A percentile compares a stretch with the other conserved stretches of the same genome.
Conservation (phyloP, 2,329 filamentous ascomycete species). For the Alternaria sp. region DNA sequence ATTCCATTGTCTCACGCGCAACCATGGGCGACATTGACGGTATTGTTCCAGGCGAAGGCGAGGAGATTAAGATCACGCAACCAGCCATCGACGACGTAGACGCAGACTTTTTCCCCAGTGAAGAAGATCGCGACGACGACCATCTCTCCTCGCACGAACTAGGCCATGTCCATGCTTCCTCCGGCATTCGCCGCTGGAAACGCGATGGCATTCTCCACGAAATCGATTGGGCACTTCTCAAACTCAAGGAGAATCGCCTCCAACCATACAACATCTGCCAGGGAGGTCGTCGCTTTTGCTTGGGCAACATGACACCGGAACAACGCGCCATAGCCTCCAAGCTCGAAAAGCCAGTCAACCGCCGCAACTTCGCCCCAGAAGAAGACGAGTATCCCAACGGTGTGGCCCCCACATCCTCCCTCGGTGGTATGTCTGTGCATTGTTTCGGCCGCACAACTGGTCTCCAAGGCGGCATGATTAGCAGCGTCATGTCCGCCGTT, state of each 20-base stretch:
- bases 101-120: conserved; percentile 80
- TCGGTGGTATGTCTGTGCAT: conserved; percentile 82
- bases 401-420: conserved; percentile 66
- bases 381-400: conserved; percentile 62
- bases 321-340: conserved; percentile 44
- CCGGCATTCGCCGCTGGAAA: conserved; percentile 80
- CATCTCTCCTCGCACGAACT: conserved; percentile 80
- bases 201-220: conserved; percentile 81
- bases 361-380: conserved; percentile 46
- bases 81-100: conserved; percentile 88
- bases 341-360: conserved; percentile 48
- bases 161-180: conserved; percentile 87
- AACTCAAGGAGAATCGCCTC: conserved; percentile 74
- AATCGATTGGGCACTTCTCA: conserved; percentile 93
- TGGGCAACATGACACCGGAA: conserved; percentile 35
- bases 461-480: conserved; percentile 78
- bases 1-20: conserved; percentile 40
- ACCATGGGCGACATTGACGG: conserved; percentile 75
- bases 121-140: conserved; percentile 78
- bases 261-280: conserved; percentile 77
- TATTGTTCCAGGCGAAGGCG: conserved; percentile 75
- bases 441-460: conserved; percentile 89
- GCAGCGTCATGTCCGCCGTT: conserved; percentile 80
- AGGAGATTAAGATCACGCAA: conserved; percentile 84
- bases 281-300: conserved; percentile 55